These are phyloP conservation scores for Brassica nigra DNA, from an alignment of 345 rosid genomes.

Conservation along the genomic window DNA sequence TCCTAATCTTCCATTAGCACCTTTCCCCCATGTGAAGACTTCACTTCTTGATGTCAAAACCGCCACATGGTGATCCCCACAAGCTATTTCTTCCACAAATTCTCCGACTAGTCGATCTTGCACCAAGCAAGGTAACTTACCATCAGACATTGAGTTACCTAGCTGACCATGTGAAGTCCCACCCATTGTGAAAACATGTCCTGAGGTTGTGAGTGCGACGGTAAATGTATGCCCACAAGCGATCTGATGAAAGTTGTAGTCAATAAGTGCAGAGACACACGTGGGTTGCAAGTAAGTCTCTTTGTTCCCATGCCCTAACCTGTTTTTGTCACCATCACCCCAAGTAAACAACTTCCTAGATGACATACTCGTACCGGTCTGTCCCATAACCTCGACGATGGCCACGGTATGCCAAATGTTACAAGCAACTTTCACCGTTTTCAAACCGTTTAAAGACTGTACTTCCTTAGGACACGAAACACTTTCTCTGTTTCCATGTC, in stretches of 20 bases:
- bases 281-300: constrained; percentile 84
- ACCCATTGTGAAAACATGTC: constrained; percentile 94
- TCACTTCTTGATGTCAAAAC: constrained; percentile 92
- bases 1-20: constrained; percentile 88
- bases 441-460: constrained; percentile 67
- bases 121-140: constrained; percentile 76
- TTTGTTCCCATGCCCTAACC: constrained; percentile 90
- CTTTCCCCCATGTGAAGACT: constrained; percentile 95
- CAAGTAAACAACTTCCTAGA: constrained; percentile 92
- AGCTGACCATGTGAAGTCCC: constrained; percentile 74
- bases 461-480: constrained; percentile 76
- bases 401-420: constrained; percentile 98
- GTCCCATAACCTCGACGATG: constrained; percentile 79
- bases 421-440: constrained; percentile 88
- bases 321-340: constrained; percentile 96
- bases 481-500: constrained; percentile 85
- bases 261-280: constrained; percentile 80
- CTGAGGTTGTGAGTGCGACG: constrained; percentile 89
- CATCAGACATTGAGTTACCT: constrained; percentile 72
- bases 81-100: constrained; percentile 90
- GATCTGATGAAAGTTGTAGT: constrained; percentile 86
- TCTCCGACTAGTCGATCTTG: constrained; percentile 90
- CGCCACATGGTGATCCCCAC: constrained; percentile 87
- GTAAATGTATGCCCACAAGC: constrained; percentile 91
- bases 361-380: constrained; percentile 54